These are phyloP conservation scores for Microstegium vimineum DNA, from an alignment of 176 grass and related monocot species.

Conservation along the genomic window DNA sequence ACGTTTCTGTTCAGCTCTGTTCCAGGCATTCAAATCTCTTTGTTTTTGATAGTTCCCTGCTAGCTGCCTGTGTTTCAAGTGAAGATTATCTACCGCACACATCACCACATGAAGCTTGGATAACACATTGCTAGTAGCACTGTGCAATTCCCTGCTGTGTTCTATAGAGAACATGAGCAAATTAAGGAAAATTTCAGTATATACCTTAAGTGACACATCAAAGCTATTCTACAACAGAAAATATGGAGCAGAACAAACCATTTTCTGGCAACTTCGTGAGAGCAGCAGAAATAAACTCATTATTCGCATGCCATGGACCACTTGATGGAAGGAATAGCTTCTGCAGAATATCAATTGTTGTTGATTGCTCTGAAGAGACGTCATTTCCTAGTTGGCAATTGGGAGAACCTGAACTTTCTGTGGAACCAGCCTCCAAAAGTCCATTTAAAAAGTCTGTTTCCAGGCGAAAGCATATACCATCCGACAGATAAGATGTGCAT, in stretches of 20 bases:
- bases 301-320: conserved; percentile 47
- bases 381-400: conserved; percentile 43
- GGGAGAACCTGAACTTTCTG: conserved; percentile 54
- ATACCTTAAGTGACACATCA: conserved; percentile 10
- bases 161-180: conserved; percentile 43
- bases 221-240: neutral
- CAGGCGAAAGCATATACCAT: conserved; percentile 41
- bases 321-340: conserved; percentile 43
- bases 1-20: conserved; percentile 65
- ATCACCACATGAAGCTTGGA: conserved; percentile 53
- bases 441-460: conserved; percentile 57
- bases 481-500: conserved; percentile 37
- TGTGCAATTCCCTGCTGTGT: conserved; percentile 24
- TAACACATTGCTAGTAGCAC: conserved; percentile 29
- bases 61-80: conserved; percentile 69
- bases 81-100: conserved; percentile 50
- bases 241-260: conserved; percentile 40
- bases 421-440: conserved; percentile 58
- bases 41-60: conserved; percentile 49
- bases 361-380: conserved; percentile 18
- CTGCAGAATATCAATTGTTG: conserved; percentile 40
- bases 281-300: conserved; percentile 24
- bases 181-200: conserved; percentile 29
- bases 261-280: conserved; percentile 48
- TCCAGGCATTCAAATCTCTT: conserved; percentile 43